Conservation (phyloP, 495 filamentous ascomycete genomes). For the Sporormia fimetaria region DNA sequence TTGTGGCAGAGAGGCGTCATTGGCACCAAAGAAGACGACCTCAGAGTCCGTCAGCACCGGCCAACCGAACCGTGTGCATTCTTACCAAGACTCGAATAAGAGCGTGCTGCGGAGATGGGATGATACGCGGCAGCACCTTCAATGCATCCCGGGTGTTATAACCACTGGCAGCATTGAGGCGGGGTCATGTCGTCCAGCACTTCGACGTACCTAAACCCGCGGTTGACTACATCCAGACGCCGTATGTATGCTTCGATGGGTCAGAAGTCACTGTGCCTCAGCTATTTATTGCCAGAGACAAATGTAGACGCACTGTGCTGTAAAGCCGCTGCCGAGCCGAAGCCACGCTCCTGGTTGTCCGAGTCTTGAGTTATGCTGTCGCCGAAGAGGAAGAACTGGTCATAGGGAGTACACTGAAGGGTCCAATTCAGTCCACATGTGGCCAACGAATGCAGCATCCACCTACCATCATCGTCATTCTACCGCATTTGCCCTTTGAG, state of each 20-base stretch:
- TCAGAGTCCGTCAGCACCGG: constrained; percentile 28
- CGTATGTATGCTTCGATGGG: constrained; percentile 45
- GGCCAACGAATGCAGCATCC: too few species aligned
- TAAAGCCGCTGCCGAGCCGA: constrained; percentile 59
- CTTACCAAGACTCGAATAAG: constrained; percentile 57
- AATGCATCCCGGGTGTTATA: constrained; percentile 58
- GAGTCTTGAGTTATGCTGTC: constrained; percentile 66
- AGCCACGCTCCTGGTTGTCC: constrained; percentile 46
- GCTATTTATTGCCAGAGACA: neutral
- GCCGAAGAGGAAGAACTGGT: constrained; percentile 70
- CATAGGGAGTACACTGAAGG: constrained; percentile 23
- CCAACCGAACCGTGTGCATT: neutral
- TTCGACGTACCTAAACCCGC: constrained; percentile 46
- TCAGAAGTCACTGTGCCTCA: neutral
- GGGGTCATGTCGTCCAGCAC: constrained; percentile 1
- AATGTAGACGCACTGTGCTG: constrained; percentile 47
- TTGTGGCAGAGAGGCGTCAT: constrained; percentile 60
- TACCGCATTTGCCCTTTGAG: too few species aligned
- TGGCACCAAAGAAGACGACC: constrained; percentile 78
- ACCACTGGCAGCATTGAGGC: constrained; percentile 38
- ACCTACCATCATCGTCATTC: neutral
- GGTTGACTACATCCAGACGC: constrained; percentile 55
- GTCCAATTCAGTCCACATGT: neutral
- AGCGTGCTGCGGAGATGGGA: constrained; percentile 44
- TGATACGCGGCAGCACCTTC: constrained; percentile 45